Evolutionary conservation across 1,139 yeast species (phyloP), one percentile per base, ranked within the genome.

Genomic region (Torulaspora pretoriensis): DNA sequence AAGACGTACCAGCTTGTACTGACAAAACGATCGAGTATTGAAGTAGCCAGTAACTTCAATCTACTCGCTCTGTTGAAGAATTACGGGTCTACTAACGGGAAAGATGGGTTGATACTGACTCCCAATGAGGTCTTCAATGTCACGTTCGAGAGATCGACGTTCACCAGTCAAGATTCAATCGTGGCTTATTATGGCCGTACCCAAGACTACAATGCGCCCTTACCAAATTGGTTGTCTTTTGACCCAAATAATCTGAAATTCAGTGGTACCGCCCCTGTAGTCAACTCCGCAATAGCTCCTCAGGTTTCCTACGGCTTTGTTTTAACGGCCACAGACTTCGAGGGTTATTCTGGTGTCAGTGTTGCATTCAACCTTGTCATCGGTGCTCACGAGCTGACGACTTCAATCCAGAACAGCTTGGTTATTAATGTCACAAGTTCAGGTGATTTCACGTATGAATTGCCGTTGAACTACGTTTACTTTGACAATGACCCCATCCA

Each of bases 191-290:
- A 86, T 59, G 96, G 96, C n/a, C 76, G 86, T 52, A 79, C 92
- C 14, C 70, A 73, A 16, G 55, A 52, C 31, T 87, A 87, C 61
- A 78, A 92, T 60, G 77, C 96, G 1, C 94, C 98, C 1, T 73
- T 92, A 43, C 98, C 99, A 22, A 82, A 78, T 57, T 92, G 98
- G 98, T 70, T 89, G 43, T 64, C 68, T 45, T 92, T 90, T 60
- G 79, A 86, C 59, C 63, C 81, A 8, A 68, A 71, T 33, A 71
- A 69, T 43, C 67, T 86, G 51, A 74, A 84, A n/a, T 90, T 89
- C 63, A 72, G 80, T 32, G 99, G 99, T 32, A 81, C 82, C 1
- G 92, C 96, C 0, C 99, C 99, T 3, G 70, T 83, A 7, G 87
- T 86, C 25, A 83, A 85, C 54, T 85, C 96, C 2, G 73, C 77